These are phyloP conservation scores for Cercis canadensis DNA, from an alignment of 306 rosid genomes.

Conservation along the genomic window DNA sequence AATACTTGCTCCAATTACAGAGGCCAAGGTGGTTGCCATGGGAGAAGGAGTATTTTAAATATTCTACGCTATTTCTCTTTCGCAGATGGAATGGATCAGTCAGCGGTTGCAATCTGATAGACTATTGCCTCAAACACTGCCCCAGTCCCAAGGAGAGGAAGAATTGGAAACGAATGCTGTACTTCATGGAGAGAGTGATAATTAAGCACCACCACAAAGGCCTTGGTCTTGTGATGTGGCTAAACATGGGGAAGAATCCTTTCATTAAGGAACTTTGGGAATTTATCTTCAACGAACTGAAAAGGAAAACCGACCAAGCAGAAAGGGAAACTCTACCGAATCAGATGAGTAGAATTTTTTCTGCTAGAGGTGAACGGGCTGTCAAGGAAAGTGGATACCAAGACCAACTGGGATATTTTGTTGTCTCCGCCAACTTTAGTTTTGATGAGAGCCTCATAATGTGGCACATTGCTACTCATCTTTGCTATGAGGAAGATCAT, in stretches of 20 bases:
- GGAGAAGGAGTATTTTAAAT: too few species aligned
- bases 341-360: constrained; percentile 33
- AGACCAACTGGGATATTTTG: neutral
- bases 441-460: constrained; percentile 44
- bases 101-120: too few species aligned
- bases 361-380: constrained; percentile 42
- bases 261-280: neutral
- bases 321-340: too few species aligned
- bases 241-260: constrained; percentile 25
- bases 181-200: neutral
- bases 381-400: constrained; percentile 22
- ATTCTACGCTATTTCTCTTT: too few species aligned
- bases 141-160: too few species aligned
- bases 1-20: too few species aligned
- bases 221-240: too few species aligned
- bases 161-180: too few species aligned
- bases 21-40: too few species aligned
- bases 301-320: constrained; percentile 23
- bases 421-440: constrained; percentile 4
- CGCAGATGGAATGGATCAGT: too few species aligned
- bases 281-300: constrained; percentile 21
- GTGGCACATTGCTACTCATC: constrained; percentile 58
- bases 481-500: constrained; percentile 25
- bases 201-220: too few species aligned
- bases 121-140: too few species aligned